Evolutionary conservation across 208 protist genomes (phyloP), one percentile per base, ranked within the genome.

Genomic region (Zelonia costaricensis): DNA sequence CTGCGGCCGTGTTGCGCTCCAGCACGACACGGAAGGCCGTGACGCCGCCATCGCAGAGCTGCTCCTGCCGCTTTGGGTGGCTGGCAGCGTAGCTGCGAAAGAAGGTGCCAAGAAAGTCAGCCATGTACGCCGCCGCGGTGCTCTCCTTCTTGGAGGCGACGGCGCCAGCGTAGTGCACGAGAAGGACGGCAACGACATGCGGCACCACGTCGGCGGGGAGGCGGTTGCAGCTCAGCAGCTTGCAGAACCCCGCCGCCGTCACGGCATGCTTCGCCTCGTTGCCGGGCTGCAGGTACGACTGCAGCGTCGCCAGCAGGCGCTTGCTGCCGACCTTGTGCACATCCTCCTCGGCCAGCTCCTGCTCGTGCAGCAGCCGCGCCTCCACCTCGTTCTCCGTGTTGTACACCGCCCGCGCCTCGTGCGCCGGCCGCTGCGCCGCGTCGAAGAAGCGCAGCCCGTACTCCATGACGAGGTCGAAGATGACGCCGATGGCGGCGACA

Each of bases 391-490:
- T 69, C 28, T 74, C 68, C 27, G 51, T 31, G 30, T 71, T 81
- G 55, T 62, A 81, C 54, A 72, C 56, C 9, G 53, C 27, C 42
- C 43, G 33, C 16, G 47, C 56, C 9, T 40, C 45, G 31, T 59
- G 48, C 13, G 40, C 43, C 1, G 30, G n/a, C 25, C 36, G 23
- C 39, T 25, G 62, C 33, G 69, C 31, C 10, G 75, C 55, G 60
- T 88, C 78, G 65, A 96, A 96, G 62, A 96, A 94, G 40, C 85
- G 84, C 27, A 94, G 68, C 15, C 91, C 91, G 48, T 94, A 96
- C 74, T 96, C 87, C 73, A 88, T 86, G 43, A 96, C 66, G 22
- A 96, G 68, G 56, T 96, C 91, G 51, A 94, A 91, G 63, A 75
- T 52, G 20, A 86, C 85, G 12, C 81, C 87, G 10, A 94, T 65